Conservation (phyloP, 2,329 filamentous ascomycete genomes). For the Plenodomus biglobosus region DNA sequence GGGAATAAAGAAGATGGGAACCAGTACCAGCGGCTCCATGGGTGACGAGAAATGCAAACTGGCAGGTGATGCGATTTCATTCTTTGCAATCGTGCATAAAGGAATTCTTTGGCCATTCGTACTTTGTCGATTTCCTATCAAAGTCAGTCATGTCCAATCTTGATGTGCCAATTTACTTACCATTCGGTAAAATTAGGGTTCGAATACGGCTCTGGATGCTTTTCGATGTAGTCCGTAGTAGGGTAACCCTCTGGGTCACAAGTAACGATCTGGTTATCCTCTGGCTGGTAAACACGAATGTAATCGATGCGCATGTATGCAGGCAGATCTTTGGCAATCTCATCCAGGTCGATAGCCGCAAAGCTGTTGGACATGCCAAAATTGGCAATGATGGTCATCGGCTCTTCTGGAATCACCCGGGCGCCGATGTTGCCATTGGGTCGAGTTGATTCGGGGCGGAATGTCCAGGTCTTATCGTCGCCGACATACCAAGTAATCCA, state of each 20-base stretch:
- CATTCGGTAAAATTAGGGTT: slow-evolving; percentile 67
- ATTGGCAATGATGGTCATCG: slow-evolving; percentile 68
- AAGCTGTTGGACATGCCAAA: slow-evolving; percentile 71
- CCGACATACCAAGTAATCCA: slow-evolving; percentile 71
- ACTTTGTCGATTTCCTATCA: slow-evolving; percentile 52
- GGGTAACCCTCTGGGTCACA: slow-evolving; percentile 69
- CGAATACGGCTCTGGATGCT: slow-evolving; percentile 62
- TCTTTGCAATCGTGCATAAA: slow-evolving; percentile 59
- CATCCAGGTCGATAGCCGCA: slow-evolving; percentile 61
- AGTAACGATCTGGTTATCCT: slow-evolving; percentile 59
- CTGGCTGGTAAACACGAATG: slow-evolving; percentile 69
- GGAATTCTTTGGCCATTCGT: slow-evolving; percentile 63
- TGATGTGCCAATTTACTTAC: slow-evolving; percentile 46
- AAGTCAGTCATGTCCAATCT: slow-evolving; percentile 10
- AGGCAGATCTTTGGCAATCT: slow-evolving; percentile 57
- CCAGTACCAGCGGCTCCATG: slow-evolving; percentile 22
- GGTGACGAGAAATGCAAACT: slow-evolving; percentile 3
- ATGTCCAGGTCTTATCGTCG: slow-evolving; percentile 64
- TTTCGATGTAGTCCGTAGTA: slow-evolving; percentile 67
- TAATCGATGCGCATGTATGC: slow-evolving; percentile 70
- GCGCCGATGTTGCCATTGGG: slow-evolving; percentile 71
- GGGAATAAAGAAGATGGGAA: slow-evolving; percentile 14
- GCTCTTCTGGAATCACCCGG: slow-evolving; percentile 65
- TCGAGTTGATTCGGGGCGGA: slow-evolving; percentile 61
- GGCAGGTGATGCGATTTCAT: slow-evolving; percentile 8